Evolutionary conservation across 176 grass and related monocot genomes (phyloP).

Genomic region (Aegilops speltoides): DNA sequence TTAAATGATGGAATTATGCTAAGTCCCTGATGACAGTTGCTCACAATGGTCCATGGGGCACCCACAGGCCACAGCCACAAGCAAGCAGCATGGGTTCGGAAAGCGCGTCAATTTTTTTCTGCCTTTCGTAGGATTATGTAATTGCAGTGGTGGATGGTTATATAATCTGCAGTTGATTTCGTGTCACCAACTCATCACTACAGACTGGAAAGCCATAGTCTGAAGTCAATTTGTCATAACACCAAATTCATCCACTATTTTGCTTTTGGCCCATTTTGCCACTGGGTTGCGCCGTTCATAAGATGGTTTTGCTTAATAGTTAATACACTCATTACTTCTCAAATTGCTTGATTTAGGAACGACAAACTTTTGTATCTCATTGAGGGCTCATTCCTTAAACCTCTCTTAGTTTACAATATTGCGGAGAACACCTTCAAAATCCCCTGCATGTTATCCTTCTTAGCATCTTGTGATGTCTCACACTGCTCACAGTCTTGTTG

Average conservation of each 20-base stretch:
- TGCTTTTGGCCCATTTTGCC: constrained; percentile 21
- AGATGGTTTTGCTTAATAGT: neutral
- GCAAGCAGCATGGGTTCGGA: constrained; percentile 1
- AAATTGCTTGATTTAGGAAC: neutral
- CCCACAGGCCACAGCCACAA: neutral
- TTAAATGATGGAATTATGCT: constrained; percentile 1
- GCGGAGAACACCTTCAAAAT: neutral
- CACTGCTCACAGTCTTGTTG: constrained; percentile 7
- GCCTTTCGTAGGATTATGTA: neutral
- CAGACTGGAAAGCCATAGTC: constrained; percentile 20
- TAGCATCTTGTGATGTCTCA: constrained; percentile 6
- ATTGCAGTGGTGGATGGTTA: constrained; percentile 22
- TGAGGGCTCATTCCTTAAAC: neutral
- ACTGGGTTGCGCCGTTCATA: neutral
- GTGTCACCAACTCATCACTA: constrained; percentile 8
- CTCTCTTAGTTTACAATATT: constrained; percentile 19
- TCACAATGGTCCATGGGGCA: neutral
- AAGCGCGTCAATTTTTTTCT: neutral
- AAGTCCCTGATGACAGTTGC: neutral
- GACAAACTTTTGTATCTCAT: neutral
- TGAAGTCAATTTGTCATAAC: constrained; percentile 7
- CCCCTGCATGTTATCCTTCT: neutral
- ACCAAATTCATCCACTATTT: neutral
- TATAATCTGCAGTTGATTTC: constrained; percentile 16
- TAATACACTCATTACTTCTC: neutral